Conservation (phyloP, 1,284 basidiomycete species). For the Amylostereum areolatum region DNA sequence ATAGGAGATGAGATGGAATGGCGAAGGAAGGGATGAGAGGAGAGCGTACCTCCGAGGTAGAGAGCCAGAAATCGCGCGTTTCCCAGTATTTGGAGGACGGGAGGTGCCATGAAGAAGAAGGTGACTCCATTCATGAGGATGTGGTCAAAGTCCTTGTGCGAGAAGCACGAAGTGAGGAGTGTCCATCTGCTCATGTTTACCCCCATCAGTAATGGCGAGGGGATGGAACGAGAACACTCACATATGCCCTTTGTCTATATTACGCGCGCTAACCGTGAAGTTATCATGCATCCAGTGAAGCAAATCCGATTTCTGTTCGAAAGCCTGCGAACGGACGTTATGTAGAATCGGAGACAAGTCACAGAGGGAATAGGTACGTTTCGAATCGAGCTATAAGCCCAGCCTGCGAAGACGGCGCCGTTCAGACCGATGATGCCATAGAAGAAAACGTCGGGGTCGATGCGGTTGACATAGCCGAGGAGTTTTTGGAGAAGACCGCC, state of each 20-base stretch:
- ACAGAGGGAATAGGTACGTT: conserved; percentile 26
- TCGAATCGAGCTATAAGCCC: conserved; percentile 31
- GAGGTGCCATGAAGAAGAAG: conserved; percentile 74
- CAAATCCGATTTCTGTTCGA: conserved; percentile 40
- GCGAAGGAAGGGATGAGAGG: conserved; percentile 1
- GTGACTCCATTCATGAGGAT: conserved; percentile 77
- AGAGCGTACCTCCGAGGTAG: conserved; percentile 63
- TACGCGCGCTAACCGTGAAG: conserved; percentile 60
- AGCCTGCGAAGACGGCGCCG: conserved; percentile 34
- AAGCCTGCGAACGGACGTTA: not conserved
- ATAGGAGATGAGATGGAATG: conserved; percentile 1
- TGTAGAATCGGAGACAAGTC: not conserved
- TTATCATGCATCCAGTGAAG: conserved; percentile 61
- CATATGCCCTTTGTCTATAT: conserved; percentile 67
- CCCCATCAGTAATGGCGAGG: not conserved
- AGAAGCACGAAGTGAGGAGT: conserved; percentile 70
- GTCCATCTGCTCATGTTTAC: conserved; percentile 60
- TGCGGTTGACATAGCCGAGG: conserved; percentile 21
- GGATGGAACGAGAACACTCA: conserved; percentile 28
- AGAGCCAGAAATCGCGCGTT: conserved; percentile 66
- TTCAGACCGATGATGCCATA: conserved; percentile 43
- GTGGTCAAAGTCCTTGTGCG: conserved; percentile 59
- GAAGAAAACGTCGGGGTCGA: conserved; percentile 33
- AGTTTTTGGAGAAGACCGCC: not conserved
- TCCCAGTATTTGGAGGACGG: conserved; percentile 66